A percentile compares a stretch with the other conserved stretches of the same genome.
These are phyloP conservation scores for Tetrahymena borealis DNA, from an alignment of 73 alveolate genomes.

Conservation along the genomic window DNA sequence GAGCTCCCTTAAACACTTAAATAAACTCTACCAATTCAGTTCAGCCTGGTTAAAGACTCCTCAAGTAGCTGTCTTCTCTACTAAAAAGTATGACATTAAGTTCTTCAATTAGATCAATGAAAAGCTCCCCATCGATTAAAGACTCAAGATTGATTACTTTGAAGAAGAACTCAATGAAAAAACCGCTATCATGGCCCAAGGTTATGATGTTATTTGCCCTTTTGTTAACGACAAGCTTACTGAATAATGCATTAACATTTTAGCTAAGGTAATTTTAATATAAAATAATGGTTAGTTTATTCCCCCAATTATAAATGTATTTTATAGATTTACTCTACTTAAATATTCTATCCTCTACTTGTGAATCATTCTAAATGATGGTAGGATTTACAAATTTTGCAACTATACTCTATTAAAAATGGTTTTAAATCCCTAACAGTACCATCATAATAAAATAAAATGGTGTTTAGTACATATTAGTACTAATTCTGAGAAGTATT, in stretches of 20 bases:
- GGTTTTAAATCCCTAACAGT: too few relatives aligned
- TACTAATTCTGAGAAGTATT: too few relatives aligned
- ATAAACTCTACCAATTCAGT: not conserved
- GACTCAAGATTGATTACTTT: slow-evolving; percentile 11
- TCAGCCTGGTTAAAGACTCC: not conserved
- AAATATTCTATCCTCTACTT: too few relatives aligned
- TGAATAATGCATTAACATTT: not conserved
- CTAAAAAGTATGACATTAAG: slow-evolving; percentile 27
- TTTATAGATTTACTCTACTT: too few relatives aligned
- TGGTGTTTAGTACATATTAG: too few relatives aligned
- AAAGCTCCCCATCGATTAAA: slow-evolving; percentile 13
- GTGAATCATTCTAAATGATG: too few relatives aligned
- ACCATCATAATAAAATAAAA: too few relatives aligned
- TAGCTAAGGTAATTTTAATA: not conserved
- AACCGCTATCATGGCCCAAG: slow-evolving; percentile 29
- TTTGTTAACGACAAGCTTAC: slow-evolving; percentile 28
- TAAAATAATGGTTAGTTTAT: too few relatives aligned
- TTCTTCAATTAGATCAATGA: slow-evolving; percentile 14
- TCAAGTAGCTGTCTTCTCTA: slow-evolving; percentile 27
- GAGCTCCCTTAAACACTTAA: not conserved
- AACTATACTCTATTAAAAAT: too few relatives aligned
- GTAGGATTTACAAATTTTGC: too few relatives aligned
- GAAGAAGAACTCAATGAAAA: slow-evolving; percentile 30
- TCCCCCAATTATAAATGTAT: too few relatives aligned
- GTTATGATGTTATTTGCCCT: slow-evolving; percentile 14